Percentiles rank a stretch among this genome's conserved stretches.
Conservation (phyloP, 495 filamentous ascomycete species). For the Penicillium subrubescens region DNA sequence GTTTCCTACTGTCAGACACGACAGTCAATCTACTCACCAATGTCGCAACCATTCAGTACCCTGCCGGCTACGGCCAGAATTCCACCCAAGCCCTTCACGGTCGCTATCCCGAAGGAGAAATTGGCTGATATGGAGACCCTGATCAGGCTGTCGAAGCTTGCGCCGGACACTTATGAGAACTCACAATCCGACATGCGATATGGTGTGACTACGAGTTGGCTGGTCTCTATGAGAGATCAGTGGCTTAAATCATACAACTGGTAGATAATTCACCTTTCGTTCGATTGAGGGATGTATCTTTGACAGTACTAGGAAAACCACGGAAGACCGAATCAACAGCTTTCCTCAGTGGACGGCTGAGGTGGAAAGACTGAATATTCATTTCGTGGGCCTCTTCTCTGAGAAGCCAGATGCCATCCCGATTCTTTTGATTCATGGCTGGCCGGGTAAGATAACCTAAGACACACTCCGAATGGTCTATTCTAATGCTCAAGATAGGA, state of each 20-base stretch:
- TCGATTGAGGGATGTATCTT: background rate
- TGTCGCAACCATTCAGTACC: conserved; percentile 33
- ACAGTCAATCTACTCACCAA: conserved; percentile 3
- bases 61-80: conserved; percentile 30
- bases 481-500: conserved; percentile 23
- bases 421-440: conserved; percentile 61
- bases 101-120: conserved; percentile 46
- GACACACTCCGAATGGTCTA: background rate
- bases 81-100: conserved; percentile 39
- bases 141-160: conserved; percentile 53
- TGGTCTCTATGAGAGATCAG: conserved; percentile 51
- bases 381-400: conserved; percentile 67
- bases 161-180: conserved; percentile 54
- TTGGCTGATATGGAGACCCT: conserved; percentile 52
- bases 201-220: conserved; percentile 61
- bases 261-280: conserved; percentile 21
- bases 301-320: conserved; percentile 41
- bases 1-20: background rate
- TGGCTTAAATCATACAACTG: conserved; percentile 54
- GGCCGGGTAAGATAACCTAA: conserved; percentile 51
- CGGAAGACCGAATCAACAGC: conserved; percentile 60
- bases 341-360: conserved; percentile 62
- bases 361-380: conserved; percentile 55
- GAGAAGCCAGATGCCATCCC: conserved; percentile 60
- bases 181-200: conserved; percentile 45